phyloP scores from a whole-genome alignment of 306 rosid genomes.

The Senna tora region DNA sequence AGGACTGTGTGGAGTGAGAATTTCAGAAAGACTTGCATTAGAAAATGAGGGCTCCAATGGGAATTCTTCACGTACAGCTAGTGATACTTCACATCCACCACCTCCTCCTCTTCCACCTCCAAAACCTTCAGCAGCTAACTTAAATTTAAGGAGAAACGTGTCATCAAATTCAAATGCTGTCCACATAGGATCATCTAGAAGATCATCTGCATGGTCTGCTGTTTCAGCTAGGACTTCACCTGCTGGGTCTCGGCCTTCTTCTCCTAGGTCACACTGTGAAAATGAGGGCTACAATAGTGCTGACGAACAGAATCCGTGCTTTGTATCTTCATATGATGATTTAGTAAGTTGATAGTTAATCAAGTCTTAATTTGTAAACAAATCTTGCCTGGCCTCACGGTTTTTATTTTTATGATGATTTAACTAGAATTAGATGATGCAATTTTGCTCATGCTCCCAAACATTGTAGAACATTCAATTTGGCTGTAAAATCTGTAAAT shows the following conservation, averaged over 20 bases:
- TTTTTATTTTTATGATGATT: neutral
- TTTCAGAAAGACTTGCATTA: conserved; percentile 44
- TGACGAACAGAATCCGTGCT: conserved; percentile 84
- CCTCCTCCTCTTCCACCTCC: conserved; percentile 97
- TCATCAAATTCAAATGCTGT: conserved; percentile 59
- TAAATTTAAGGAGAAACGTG: conserved; percentile 58
- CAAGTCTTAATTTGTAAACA: conserved; percentile 6
- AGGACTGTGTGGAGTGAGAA: conserved; percentile 43
- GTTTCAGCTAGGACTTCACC: conserved; percentile 79
- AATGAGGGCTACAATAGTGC: conserved; percentile 96
- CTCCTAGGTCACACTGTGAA: conserved; percentile 90
- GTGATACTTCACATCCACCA: conserved; percentile 66
- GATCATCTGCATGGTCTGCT: conserved; percentile 69
- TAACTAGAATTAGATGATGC: conserved; percentile 6
- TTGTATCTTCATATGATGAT: conserved; percentile 74
- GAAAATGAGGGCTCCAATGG: conserved; percentile 49
- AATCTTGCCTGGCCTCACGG: neutral
- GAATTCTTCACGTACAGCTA: conserved; percentile 36
- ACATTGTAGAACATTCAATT: conserved; percentile 1
- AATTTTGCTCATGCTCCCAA: neutral
- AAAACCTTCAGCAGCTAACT: conserved; percentile 56
- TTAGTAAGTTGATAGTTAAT: conserved; percentile 60
- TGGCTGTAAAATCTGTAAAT: neutral
- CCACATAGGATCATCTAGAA: conserved; percentile 67
- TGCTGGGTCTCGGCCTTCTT: conserved; percentile 79